These are phyloP conservation scores for Cnidoscolus chayamansa DNA, from an alignment of 441 rosid species.

Conservation along the genomic window DNA sequence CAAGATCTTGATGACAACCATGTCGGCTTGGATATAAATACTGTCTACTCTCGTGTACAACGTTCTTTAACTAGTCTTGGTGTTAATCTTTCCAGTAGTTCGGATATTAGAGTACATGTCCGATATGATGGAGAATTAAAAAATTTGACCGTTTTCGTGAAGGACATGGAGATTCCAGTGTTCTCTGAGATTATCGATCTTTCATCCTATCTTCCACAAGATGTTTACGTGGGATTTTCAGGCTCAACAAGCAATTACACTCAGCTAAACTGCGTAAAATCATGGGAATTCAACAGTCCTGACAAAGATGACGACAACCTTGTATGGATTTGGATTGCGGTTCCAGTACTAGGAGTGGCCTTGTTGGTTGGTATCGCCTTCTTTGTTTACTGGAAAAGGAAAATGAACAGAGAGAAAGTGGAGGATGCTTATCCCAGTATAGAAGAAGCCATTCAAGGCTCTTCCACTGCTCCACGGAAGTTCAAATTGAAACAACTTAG, in stretches of 20 bases:
- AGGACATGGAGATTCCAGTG: slow-evolving; percentile 24
- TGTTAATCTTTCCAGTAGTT: slow-evolving; percentile 23
- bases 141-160: slow-evolving; percentile 42
- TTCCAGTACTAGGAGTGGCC: slow-evolving; percentile 22
- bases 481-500: slow-evolving; percentile 47
- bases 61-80: slow-evolving; percentile 33
- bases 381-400: slow-evolving; percentile 29
- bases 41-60: slow-evolving; percentile 39
- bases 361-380: background rate
- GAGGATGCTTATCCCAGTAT: slow-evolving; percentile 34
- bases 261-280: slow-evolving; percentile 47
- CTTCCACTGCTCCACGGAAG: slow-evolving; percentile 46
- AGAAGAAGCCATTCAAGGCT: slow-evolving; percentile 43
- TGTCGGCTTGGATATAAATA: slow-evolving; percentile 55
- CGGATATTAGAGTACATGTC: slow-evolving; percentile 25
- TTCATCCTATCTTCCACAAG: slow-evolving; percentile 43
- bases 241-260: slow-evolving; percentile 53
- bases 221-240: slow-evolving; percentile 58
- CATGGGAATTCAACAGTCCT: slow-evolving; percentile 45
- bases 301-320: slow-evolving; percentile 25
- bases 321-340: slow-evolving; percentile 35
- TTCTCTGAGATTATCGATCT: slow-evolving; percentile 45
- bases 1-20: slow-evolving; percentile 62
- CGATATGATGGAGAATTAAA: slow-evolving; percentile 36
- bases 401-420: slow-evolving; percentile 12